phyloP scores from a whole-genome alignment of 495 filamentous ascomycete genomes.

The Hypoxylon fuscum region DNA sequence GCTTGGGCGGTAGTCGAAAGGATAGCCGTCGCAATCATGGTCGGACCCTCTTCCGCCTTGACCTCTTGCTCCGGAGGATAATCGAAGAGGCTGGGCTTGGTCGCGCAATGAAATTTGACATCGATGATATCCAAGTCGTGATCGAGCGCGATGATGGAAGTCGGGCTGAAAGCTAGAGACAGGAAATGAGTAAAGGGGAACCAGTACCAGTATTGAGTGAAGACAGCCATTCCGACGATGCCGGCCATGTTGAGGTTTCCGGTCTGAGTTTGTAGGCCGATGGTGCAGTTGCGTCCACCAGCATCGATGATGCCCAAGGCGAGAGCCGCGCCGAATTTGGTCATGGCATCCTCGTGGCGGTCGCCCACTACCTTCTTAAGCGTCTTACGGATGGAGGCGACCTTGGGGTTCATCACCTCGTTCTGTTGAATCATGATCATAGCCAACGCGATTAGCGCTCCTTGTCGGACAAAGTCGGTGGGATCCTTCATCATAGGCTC shows the following conservation, averaged over 20 bases:
- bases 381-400: constrained; percentile 80
- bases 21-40: constrained; percentile 95
- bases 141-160: constrained; percentile 92
- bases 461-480: constrained; percentile 97
- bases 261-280: constrained; percentile 95
- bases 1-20: constrained; percentile 97
- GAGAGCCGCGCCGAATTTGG: constrained; percentile 94
- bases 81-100: constrained; percentile 94
- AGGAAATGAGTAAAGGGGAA: constrained; percentile 99
- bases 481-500: constrained; percentile 99
- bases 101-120: constrained; percentile 96
- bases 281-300: constrained; percentile 97
- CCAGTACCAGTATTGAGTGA: constrained; percentile 99
- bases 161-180: constrained; percentile 90
- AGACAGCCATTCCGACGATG: constrained; percentile 96
- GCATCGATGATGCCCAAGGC: constrained; percentile 98
- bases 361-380: constrained; percentile 92
- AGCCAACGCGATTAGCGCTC: constrained; percentile 90
- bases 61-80: constrained; percentile 96
- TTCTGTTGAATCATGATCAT: constrained; percentile 99
- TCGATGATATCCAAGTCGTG: constrained; percentile 92
- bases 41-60: constrained; percentile 90
- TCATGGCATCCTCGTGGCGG: constrained; percentile 98
- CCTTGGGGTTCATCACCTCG: constrained; percentile 92
- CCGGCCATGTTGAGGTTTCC: constrained; percentile 98